A percentile compares a stretch with the other conserved stretches of the same genome.
Evolutionary conservation across 1,284 basidiomycete species (phyloP).

Genomic region (Ceratobasidium sp.): DNA sequence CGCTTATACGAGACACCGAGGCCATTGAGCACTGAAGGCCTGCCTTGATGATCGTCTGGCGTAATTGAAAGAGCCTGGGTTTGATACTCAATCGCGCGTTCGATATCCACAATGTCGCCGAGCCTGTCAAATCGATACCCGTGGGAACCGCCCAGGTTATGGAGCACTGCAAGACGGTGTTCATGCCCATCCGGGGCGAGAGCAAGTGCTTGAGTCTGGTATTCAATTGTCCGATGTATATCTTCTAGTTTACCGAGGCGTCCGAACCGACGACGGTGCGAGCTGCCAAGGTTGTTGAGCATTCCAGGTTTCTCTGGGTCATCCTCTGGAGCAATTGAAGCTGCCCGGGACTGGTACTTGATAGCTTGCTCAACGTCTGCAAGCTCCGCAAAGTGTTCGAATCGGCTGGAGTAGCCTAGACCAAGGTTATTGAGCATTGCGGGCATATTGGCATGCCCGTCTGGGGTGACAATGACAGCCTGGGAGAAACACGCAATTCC

Average conservation of each 20-base stretch:
- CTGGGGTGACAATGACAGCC: too few species aligned
- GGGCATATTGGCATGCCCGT: too few species aligned
- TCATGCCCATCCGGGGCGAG: slow-evolving; percentile 22
- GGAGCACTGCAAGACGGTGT: neutral
- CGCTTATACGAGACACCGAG: neutral
- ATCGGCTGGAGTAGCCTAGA: neutral
- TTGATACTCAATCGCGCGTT: slow-evolving; percentile 4
- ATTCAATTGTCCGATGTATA: slow-evolving; percentile 3
- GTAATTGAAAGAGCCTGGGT: neutral
- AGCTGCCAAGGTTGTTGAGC: neutral
- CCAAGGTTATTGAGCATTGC: neutral
- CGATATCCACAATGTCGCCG: neutral
- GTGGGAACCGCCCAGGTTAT: slow-evolving; percentile 34
- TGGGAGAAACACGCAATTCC: too few species aligned
- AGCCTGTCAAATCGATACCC: neutral
- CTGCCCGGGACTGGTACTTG: neutral
- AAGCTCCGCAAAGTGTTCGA: neutral
- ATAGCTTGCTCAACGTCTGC: slow-evolving; percentile 10
- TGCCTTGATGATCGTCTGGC: neutral
- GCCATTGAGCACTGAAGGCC: neutral
- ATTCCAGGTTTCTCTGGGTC: neutral
- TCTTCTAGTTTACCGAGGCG: neutral
- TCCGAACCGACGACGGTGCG: neutral
- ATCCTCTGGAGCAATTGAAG: slow-evolving; percentile 2
- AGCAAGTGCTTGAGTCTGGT: neutral